Percentiles rank a stretch among this genome's conserved stretches.
phyloP scores from a whole-genome alignment of 208 protist species.

The Trypanosoma platydactyli region DNA sequence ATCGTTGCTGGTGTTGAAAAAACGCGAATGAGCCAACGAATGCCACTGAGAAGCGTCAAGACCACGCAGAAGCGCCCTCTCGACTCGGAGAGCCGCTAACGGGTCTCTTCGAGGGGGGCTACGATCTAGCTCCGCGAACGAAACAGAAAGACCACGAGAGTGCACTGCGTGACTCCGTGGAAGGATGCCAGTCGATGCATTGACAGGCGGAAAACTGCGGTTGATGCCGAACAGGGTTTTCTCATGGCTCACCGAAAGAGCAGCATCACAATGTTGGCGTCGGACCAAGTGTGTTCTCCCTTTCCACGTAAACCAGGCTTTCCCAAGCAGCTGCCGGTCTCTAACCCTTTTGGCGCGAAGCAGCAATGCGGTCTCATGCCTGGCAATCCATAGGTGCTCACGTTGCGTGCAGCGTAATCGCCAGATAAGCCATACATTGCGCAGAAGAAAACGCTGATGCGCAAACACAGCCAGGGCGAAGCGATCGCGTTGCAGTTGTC shows the following conservation, averaged over 20 bases:
- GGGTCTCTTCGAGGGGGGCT: slow-evolving; percentile 13
- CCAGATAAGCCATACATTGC: slow-evolving; percentile 8
- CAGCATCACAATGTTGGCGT: background rate
- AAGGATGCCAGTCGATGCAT: background rate
- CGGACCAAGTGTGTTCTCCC: slow-evolving; percentile 10
- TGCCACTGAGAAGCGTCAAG: slow-evolving; percentile 22
- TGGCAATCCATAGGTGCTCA: background rate
- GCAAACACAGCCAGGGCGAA: background rate
- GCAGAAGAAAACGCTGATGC: slow-evolving; percentile 4
- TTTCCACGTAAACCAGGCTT: slow-evolving; percentile 22
- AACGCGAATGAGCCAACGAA: slow-evolving; percentile 11
- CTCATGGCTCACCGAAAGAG: background rate
- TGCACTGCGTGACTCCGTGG: background rate
- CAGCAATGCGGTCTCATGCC: background rate
- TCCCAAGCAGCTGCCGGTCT: slow-evolving; percentile 11
- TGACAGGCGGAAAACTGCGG: slow-evolving; percentile 14
- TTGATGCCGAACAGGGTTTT: slow-evolving; percentile 11
- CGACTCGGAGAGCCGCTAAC: slow-evolving; percentile 13
- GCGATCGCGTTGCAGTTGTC: slow-evolving; percentile 1
- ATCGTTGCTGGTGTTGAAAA: slow-evolving; percentile 16
- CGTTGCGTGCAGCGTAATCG: slow-evolving; percentile 1
- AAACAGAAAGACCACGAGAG: slow-evolving; percentile 1
- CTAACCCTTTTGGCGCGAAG: background rate
- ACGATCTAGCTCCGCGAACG: background rate
- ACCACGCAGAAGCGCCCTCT: slow-evolving; percentile 10